A percentile compares a stretch with the other conserved stretches of the same genome.
Evolutionary conservation across 495 filamentous ascomycete genomes (phyloP).

Genomic region (Barbatosphaeria neglecta): DNA sequence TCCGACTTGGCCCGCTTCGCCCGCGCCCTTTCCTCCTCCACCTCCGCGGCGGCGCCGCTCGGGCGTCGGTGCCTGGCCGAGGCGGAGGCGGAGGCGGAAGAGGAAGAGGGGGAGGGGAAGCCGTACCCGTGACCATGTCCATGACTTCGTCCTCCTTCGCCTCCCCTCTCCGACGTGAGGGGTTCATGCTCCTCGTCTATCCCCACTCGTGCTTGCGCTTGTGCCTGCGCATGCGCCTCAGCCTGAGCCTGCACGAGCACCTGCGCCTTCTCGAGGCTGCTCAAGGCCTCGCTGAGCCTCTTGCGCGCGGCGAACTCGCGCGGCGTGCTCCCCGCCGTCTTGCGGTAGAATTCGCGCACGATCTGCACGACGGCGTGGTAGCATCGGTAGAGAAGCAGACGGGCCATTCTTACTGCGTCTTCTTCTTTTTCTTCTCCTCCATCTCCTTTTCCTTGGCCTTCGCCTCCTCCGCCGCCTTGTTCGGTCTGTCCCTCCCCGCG

Average conservation of each 20-base stretch:
- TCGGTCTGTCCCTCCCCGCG: background rate
- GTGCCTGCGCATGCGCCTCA: background rate
- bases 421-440: too few species aligned
- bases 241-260: slow-evolving; percentile 8
- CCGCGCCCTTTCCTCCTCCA: slow-evolving; percentile 20
- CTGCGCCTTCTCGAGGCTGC: slow-evolving; percentile 23
- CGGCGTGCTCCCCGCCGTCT: slow-evolving; percentile 26
- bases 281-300: slow-evolving; percentile 25
- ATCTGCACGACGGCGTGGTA: slow-evolving; percentile 34
- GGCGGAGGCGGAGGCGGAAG: too few species aligned
- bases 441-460: slow-evolving; percentile 7
- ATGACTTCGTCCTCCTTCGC: too few species aligned
- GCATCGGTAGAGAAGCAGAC: slow-evolving; percentile 36
- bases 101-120: too few species aligned
- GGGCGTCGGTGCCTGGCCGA: slow-evolving; percentile 16
- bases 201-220: too few species aligned
- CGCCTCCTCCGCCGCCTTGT: background rate
- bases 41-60: too few species aligned
- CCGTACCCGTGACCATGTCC: too few species aligned
- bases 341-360: slow-evolving; percentile 37
- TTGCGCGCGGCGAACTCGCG: slow-evolving; percentile 34
- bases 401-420: too few species aligned
- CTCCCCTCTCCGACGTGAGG: too few species aligned
- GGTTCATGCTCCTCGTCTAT: too few species aligned
- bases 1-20: slow-evolving; percentile 16